Percentiles rank a stretch among this genome's conserved stretches.
These are phyloP conservation scores for Botryotinia convoluta DNA, from an alignment of 2,329 filamentous ascomycete species.

Conservation along the genomic window DNA sequence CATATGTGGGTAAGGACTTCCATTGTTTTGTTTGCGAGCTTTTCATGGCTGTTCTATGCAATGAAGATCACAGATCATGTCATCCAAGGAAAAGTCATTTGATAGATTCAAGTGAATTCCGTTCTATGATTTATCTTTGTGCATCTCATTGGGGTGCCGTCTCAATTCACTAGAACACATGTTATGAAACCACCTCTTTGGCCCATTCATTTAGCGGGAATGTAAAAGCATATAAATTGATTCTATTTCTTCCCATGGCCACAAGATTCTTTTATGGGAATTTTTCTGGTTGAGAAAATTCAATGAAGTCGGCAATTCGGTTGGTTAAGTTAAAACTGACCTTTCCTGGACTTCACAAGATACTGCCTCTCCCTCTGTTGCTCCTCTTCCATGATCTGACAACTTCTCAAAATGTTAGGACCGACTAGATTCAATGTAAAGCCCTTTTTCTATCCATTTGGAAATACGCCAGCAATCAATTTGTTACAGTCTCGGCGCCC, in stretches of 20 bases:
- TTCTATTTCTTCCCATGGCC: not conserved
- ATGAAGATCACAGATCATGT: not conserved
- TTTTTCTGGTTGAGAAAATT: not conserved
- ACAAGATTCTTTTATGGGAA: too few species aligned
- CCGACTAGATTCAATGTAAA: slow-evolving; percentile 3
- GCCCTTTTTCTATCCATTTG: slow-evolving; percentile 20
- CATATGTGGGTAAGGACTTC: not conserved
- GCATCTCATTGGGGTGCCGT: not conserved
- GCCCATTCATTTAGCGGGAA: not conserved
- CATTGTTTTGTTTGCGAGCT: not conserved
- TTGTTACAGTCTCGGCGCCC: slow-evolving; percentile 13
- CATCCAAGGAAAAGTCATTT: not conserved
- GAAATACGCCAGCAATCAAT: slow-evolving; percentile 22
- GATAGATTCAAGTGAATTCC: not conserved
- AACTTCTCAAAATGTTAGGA: not conserved
- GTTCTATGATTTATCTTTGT: not conserved
- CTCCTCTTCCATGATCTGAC: too few species aligned
- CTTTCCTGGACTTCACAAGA: not conserved
- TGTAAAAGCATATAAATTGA: not conserved
- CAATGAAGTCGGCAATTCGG: not conserved
- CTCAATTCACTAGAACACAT: not conserved
- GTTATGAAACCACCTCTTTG: not conserved
- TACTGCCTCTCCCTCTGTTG: not conserved
- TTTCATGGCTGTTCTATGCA: not conserved
- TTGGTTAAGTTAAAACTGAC: not conserved